A percentile compares a stretch with the other conserved stretches of the same genome.
Evolutionary conservation across 495 filamentous ascomycete genomes (phyloP).

Genomic region (Parmelia sp.): DNA sequence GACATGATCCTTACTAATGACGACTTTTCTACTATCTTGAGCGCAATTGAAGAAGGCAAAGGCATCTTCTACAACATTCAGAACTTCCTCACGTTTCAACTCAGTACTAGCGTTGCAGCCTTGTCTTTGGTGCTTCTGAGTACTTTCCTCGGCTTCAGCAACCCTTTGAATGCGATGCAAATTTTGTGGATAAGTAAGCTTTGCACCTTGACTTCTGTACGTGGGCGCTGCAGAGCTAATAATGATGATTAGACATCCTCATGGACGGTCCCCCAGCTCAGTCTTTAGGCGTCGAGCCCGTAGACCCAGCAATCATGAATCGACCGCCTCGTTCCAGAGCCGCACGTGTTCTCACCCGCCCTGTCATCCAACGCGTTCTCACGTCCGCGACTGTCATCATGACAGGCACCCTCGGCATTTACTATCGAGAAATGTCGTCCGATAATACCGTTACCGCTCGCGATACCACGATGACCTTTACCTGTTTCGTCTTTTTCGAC

Average conservation of each 20-base stretch:
- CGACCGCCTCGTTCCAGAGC: constrained; percentile 77
- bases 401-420: constrained; percentile 82
- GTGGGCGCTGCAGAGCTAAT: background rate
- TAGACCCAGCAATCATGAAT: constrained; percentile 90
- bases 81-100: constrained; percentile 97
- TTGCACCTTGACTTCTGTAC: background rate
- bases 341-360: constrained; percentile 78
- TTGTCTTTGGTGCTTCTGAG: constrained; percentile 85
- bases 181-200: constrained; percentile 97
- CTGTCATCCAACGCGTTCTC: constrained; percentile 74
- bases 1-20: constrained; percentile 99
- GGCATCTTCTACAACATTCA: constrained; percentile 99
- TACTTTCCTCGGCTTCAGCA: constrained; percentile 85
- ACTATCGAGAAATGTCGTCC: constrained; percentile 76
- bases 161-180: constrained; percentile 96
- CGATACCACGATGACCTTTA: constrained; percentile 99
- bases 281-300: constrained; percentile 91
- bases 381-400: constrained; percentile 88
- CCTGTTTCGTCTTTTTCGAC: constrained; percentile 95
- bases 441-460: constrained; percentile 70
- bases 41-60: constrained; percentile 96
- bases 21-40: constrained; percentile 94
- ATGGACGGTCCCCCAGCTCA: constrained; percentile 98
- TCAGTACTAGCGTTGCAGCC: constrained; percentile 93
- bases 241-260: constrained; percentile 70